Evolutionary conservation across 2,329 filamentous ascomycete species (phyloP).

Genomic region (Bertia moriformis): DNA sequence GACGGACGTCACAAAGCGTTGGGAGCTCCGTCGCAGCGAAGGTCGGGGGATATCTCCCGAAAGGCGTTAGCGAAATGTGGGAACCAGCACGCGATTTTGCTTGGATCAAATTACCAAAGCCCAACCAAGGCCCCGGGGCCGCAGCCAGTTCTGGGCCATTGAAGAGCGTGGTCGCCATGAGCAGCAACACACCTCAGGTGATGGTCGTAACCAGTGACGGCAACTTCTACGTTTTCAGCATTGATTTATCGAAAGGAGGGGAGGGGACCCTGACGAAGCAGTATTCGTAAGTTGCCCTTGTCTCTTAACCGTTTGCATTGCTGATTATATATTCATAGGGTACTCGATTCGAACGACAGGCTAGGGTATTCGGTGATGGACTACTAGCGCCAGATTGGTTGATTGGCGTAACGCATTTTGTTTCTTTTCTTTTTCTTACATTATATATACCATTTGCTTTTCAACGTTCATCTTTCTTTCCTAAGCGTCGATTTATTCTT

Average conservation of each 20-base stretch:
- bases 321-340: slow-evolving; percentile 1
- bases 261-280: slow-evolving; percentile 52
- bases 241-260: slow-evolving; percentile 53
- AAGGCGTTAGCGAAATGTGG: slow-evolving; percentile 56
- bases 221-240: slow-evolving; percentile 53
- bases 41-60: slow-evolving; percentile 51
- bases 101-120: slow-evolving; percentile 48
- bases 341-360: slow-evolving; percentile 4
- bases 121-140: slow-evolving; percentile 7
- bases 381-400: too few relatives aligned
- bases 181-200: slow-evolving; percentile 49
- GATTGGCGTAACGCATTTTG: too few relatives aligned
- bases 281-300: slow-evolving; percentile 38
- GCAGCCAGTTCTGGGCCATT: slow-evolving; percentile 5
- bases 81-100: slow-evolving; percentile 56
- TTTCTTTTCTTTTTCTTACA: too few relatives aligned
- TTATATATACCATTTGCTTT: not conserved
- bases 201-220: slow-evolving; percentile 61
- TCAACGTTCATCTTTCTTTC: not conserved
- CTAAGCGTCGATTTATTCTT: not conserved
- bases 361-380: slow-evolving; percentile 3
- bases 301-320: not conserved
- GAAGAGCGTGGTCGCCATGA: slow-evolving; percentile 51
- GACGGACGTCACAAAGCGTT: slow-evolving; percentile 55
- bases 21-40: slow-evolving; percentile 46